These are phyloP conservation scores for Cadophora malorum DNA, from an alignment of 2,329 filamentous ascomycete genomes.

Conservation along the genomic window DNA sequence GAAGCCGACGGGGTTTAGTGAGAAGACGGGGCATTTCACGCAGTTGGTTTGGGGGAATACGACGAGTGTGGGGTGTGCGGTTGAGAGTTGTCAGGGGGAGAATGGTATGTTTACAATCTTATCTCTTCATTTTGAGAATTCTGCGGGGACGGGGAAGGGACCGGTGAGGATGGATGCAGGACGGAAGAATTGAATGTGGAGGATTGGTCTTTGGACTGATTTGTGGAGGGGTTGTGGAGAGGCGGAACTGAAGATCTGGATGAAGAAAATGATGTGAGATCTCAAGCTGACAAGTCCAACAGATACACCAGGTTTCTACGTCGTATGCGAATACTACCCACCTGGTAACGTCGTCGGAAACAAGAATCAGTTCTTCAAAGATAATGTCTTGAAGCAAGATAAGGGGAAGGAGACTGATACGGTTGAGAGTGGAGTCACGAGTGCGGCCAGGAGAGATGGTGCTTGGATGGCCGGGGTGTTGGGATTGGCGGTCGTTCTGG, in stretches of 20 bases:
- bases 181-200: no score
- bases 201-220: no score
- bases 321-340: constrained; percentile 75
- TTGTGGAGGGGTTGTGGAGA: no score
- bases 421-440: constrained; percentile 36
- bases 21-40: constrained; percentile 73
- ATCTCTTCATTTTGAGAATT: no score
- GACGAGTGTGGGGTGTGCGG: constrained; percentile 62
- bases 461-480: constrained; percentile 17
- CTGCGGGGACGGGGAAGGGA: no score
- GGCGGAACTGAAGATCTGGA: no score
- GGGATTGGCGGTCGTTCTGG: constrained; percentile 3
- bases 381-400: constrained; percentile 39
- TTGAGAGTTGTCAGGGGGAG: constrained; percentile 50
- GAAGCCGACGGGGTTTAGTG: constrained; percentile 57
- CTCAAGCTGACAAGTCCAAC: neutral
- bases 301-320: constrained; percentile 61
- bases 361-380: constrained; percentile 55
- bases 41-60: constrained; percentile 75
- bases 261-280: neutral
- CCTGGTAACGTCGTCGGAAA: constrained; percentile 65
- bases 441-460: constrained; percentile 13
- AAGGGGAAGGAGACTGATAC: constrained; percentile 39
- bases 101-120: constrained; percentile 40
- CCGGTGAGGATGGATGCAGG: no score